Evolutionary conservation across 805 yeast genomes (phyloP).

Genomic region (Myxozyma udenii): DNA sequence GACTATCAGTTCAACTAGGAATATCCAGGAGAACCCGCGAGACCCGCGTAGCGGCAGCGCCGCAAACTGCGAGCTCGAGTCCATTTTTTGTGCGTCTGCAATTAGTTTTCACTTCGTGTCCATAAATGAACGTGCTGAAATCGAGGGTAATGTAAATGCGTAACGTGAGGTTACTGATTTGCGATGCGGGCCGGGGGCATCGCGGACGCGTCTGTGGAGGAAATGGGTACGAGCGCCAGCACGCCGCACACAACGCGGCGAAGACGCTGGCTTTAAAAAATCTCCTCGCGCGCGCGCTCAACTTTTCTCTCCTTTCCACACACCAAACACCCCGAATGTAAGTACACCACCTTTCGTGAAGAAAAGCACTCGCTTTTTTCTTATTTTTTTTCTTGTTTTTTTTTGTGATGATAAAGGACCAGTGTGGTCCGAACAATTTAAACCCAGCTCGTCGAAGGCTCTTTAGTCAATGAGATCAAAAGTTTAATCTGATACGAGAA

Average conservation of each 20-base stretch:
- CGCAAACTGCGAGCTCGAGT: slow-evolving; percentile 26
- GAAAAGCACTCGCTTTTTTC: no score
- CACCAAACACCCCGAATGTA: no score
- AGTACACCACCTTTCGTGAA: no score
- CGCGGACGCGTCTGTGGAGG: not conserved
- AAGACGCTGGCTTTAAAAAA: no score
- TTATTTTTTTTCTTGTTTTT: no score
- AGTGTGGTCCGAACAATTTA: slow-evolving; percentile 19
- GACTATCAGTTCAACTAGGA: slow-evolving; percentile 78
- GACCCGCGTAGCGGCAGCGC: slow-evolving; percentile 25
- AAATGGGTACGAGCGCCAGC: not conserved
- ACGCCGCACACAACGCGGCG: no score
- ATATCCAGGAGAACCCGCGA: slow-evolving; percentile 57
- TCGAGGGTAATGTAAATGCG: not conserved
- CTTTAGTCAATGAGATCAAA: slow-evolving; percentile 11
- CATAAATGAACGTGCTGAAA: no score
- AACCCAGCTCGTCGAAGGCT: slow-evolving; percentile 32
- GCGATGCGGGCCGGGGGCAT: not conserved
- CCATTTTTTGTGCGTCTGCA: not conserved
- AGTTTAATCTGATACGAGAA: slow-evolving; percentile 3
- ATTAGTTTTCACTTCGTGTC: not conserved
- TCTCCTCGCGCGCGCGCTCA: no score
- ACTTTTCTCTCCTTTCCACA: no score
- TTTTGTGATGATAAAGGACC: slow-evolving; percentile 32
- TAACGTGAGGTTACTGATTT: not conserved